Evolutionary conservation across 2,329 filamentous ascomycete genomes (phyloP).

Genomic region (Neospermospora avenae): DNA sequence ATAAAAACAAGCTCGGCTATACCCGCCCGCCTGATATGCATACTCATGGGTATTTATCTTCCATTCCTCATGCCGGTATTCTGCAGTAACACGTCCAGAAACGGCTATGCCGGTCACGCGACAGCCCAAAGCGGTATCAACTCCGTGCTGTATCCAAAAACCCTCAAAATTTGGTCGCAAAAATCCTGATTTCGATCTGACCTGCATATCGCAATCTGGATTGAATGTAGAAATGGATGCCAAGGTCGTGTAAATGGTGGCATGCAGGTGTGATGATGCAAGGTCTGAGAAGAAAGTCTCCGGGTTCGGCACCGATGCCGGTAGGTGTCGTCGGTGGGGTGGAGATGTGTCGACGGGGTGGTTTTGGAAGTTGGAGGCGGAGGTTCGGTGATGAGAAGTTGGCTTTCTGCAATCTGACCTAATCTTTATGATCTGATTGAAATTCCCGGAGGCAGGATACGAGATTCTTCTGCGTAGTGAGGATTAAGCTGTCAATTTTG

Average conservation of each 20-base stretch:
- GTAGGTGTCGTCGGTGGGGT: neutral
- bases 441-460: neutral
- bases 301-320: neutral
- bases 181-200: neutral
- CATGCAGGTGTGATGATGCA: neutral
- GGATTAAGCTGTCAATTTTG: neutral
- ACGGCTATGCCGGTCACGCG: neutral
- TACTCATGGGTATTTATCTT: neutral
- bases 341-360: neutral
- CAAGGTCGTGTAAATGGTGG: neutral
- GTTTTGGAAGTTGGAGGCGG: neutral
- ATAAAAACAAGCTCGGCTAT: neutral
- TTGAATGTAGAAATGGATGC: neutral
- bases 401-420: neutral
- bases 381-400: neutral
- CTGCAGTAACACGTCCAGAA: neutral
- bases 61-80: neutral
- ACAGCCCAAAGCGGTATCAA: neutral
- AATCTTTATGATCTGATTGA: neutral
- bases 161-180: neutral
- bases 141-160: neutral
- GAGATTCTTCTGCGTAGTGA: neutral
- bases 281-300: neutral
- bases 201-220: neutral
- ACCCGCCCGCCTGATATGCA: neutral